Conservation (phyloP, 768 basidiomycete genomes). For the Fistulinella prunicolor region DNA sequence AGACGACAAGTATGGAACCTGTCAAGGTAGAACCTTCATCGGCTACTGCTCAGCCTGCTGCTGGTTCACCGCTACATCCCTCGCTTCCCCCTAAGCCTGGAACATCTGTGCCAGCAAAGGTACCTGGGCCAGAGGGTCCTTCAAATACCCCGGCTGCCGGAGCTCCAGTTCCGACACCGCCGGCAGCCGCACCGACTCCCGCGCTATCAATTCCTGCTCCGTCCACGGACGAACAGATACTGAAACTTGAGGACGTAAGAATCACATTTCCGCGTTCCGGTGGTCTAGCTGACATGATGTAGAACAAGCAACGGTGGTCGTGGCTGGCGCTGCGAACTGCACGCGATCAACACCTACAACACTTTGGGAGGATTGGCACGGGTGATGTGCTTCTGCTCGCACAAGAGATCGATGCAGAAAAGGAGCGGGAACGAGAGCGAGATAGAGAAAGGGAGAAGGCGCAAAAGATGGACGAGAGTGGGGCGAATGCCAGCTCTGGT, state of each 20-base stretch:
- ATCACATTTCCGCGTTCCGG: background rate
- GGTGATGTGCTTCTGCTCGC: constrained; percentile 61
- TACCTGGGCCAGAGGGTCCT: constrained; percentile 33
- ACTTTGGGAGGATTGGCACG: constrained; percentile 80
- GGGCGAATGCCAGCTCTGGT: constrained; percentile 18
- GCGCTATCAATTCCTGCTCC: constrained; percentile 27
- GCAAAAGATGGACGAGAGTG: constrained; percentile 25
- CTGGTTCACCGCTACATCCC: constrained; percentile 55
- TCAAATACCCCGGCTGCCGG: constrained; percentile 16
- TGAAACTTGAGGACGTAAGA: constrained; percentile 60
- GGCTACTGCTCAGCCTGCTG: constrained; percentile 5
- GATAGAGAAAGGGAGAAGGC: constrained; percentile 33
- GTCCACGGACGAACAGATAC: constrained; percentile 48
- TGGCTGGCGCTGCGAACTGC: constrained; percentile 81
- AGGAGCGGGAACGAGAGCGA: constrained; percentile 37
- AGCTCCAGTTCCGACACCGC: constrained; percentile 8
- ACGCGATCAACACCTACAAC: constrained; percentile 67
- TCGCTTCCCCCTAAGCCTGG: constrained; percentile 73
- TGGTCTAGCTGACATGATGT: constrained; percentile 11
- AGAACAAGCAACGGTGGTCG: constrained; percentile 76
- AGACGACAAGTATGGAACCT: constrained; percentile 15
- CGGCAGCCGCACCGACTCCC: constrained; percentile 15
- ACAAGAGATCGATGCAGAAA: constrained; percentile 36
- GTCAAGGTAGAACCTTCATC: constrained; percentile 19
- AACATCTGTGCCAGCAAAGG: constrained; percentile 32